phyloP scores from a whole-genome alignment of 257 asterid genomes.

The Thymus mandschuricus region DNA sequence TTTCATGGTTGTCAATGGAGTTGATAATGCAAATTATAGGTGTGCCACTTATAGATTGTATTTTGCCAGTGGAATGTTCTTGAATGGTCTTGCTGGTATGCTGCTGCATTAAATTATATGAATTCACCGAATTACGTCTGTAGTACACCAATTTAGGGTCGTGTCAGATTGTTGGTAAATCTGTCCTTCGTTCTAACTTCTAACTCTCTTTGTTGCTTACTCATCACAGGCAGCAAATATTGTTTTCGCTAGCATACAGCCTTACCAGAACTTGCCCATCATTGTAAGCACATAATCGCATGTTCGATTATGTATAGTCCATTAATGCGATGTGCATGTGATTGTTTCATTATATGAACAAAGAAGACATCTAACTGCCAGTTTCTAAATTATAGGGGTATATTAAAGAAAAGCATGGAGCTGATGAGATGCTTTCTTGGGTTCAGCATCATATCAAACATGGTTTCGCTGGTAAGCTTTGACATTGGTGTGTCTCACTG shows the following conservation, averaged over 20 bases:
- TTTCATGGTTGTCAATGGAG: conserved; percentile 1
- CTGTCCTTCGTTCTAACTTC: conserved; percentile 26
- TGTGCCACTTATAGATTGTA: background rate
- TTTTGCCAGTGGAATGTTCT: conserved; percentile 14
- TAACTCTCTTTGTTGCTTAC: conserved; percentile 32
- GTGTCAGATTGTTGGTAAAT: background rate
- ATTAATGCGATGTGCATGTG: background rate
- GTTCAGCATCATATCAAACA: conserved; percentile 50
- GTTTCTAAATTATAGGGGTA: conserved; percentile 38
- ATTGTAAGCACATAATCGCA: conserved; percentile 47
- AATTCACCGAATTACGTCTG: background rate
- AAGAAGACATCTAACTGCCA: conserved; percentile 7
- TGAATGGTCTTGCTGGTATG: background rate
- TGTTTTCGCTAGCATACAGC: conserved; percentile 63
- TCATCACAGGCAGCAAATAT: conserved; percentile 59
- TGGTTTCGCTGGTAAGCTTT: conserved; percentile 69
- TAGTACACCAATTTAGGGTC: no score
- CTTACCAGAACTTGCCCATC: conserved; percentile 55
- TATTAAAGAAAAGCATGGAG: conserved; percentile 71
- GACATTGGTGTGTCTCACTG: no score
- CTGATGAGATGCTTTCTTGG: conserved; percentile 71
- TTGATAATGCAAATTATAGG: background rate
- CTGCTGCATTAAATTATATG: background rate
- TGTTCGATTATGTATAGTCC: conserved; percentile 17
- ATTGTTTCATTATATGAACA: conserved; percentile 12